Evolutionary conservation across 768 basidiomycete species (phyloP).

Genomic region (Calocybe gangraenosa): DNA sequence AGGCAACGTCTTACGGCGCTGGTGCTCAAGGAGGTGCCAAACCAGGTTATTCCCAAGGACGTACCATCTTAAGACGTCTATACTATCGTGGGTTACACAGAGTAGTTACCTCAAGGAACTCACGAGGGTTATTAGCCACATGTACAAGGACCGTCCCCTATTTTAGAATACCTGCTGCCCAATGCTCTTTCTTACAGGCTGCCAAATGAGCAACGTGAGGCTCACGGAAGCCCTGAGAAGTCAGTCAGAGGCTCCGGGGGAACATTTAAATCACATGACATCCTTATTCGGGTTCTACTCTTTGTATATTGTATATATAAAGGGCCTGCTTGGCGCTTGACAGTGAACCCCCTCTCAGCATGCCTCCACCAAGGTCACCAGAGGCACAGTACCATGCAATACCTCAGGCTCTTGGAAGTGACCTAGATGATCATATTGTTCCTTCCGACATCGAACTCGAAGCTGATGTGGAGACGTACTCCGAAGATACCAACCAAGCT

Average conservation of each 20-base stretch:
- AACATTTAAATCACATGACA: too few species aligned
- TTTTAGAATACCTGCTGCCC: too few species aligned
- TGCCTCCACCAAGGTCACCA: constrained; percentile 28
- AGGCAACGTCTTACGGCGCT: constrained; percentile 54
- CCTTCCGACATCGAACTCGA: constrained; percentile 26
- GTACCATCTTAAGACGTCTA: constrained; percentile 15
- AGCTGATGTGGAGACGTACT: constrained; percentile 22
- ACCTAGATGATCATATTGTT: constrained; percentile 20
- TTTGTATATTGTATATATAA: too few species aligned
- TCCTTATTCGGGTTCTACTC: too few species aligned
- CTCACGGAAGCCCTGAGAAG: too few species aligned
- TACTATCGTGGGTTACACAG: too few species aligned
- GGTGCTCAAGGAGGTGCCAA: constrained; percentile 47
- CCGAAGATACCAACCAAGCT: constrained; percentile 15
- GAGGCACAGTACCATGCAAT: constrained; percentile 40
- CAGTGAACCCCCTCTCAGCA: constrained; percentile 12
- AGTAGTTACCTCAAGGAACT: too few species aligned
- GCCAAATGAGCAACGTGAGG: neutral
- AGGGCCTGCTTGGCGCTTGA: too few species aligned
- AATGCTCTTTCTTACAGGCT: too few species aligned
- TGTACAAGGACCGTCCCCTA: too few species aligned
- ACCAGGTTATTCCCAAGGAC: constrained; percentile 53
- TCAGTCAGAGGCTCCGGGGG: too few species aligned
- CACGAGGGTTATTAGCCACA: too few species aligned
- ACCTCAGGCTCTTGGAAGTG: constrained; percentile 32